These are phyloP conservation scores for Tetrahymena borealis DNA, from an alignment of 73 alveolate species.

Conservation along the genomic window DNA sequence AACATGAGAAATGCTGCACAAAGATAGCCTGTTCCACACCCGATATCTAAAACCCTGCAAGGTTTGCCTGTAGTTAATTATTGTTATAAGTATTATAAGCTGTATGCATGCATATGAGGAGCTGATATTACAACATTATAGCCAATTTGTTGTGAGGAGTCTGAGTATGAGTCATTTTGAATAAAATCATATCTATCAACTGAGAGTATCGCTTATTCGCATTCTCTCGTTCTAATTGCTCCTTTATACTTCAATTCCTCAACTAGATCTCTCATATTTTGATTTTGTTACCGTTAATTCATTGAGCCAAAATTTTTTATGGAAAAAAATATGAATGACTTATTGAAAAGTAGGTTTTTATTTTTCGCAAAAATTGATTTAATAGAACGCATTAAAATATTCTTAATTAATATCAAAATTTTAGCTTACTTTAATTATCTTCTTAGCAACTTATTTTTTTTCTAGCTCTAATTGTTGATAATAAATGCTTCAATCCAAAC, in stretches of 20 bases:
- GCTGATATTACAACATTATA: conserved; percentile 81
- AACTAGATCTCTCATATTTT: neutral
- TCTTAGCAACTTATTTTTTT: too few species aligned
- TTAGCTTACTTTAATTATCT: too few species aligned
- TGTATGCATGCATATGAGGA: conserved; percentile 88
- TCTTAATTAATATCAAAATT: too few species aligned
- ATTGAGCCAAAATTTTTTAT: neutral
- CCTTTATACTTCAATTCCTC: conserved; percentile 1
- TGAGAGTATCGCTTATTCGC: neutral
- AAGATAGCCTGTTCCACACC: conserved; percentile 76
- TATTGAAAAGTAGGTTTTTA: too few species aligned
- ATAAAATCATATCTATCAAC: conserved; percentile 16
- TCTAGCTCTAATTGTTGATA: too few species aligned
- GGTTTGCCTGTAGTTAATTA: conserved; percentile 40
- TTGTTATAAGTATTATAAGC: conserved; percentile 47
- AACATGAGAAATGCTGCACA: neutral
- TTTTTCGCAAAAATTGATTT: too few species aligned
- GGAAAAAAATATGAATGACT: neutral
- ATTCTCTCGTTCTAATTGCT: neutral
- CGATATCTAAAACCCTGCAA: conserved; percentile 64
- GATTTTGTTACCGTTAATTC: neutral
- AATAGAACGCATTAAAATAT: too few species aligned
- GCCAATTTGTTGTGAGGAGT: conserved; percentile 70
- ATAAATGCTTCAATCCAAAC: too few species aligned
- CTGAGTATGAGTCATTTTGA: conserved; percentile 41